Percentiles rank a stretch among this genome's conserved stretches.
These are phyloP conservation scores for Drechslera avenae DNA, from an alignment of 2,329 filamentous ascomycete genomes.

Conservation along the genomic window DNA sequence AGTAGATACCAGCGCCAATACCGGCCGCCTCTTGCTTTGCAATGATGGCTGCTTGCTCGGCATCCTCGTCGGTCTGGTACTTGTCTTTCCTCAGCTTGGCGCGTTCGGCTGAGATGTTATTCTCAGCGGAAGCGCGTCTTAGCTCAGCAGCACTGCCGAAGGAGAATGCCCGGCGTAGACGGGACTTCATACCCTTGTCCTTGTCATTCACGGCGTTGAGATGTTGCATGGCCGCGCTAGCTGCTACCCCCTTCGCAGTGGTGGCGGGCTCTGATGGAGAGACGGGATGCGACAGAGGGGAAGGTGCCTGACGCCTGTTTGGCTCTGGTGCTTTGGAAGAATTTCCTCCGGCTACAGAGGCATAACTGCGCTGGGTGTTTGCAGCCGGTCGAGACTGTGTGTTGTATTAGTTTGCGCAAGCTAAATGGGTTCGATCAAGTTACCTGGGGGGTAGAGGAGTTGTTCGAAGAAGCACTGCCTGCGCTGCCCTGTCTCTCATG, in stretches of 20 bases:
- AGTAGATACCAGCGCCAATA: slow-evolving; percentile 92
- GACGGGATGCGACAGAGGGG: slow-evolving; percentile 55
- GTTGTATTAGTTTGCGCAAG: neutral
- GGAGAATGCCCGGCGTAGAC: slow-evolving; percentile 88
- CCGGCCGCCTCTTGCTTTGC: slow-evolving; percentile 90
- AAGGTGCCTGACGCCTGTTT: slow-evolving; percentile 52
- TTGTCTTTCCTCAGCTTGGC: slow-evolving; percentile 60
- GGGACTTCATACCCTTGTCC: slow-evolving; percentile 83
- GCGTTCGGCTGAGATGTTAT: slow-evolving; percentile 57
- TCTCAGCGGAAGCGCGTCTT: slow-evolving; percentile 72
- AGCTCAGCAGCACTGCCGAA: slow-evolving; percentile 96
- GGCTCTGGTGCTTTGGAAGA: slow-evolving; percentile 46
- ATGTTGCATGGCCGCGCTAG: slow-evolving; percentile 79
- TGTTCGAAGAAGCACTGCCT: slow-evolving; percentile 44
- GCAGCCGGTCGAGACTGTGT: slow-evolving; percentile 34
- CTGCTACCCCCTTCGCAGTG: slow-evolving; percentile 25
- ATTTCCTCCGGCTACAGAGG: slow-evolving; percentile 21
- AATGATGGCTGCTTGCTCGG: slow-evolving; percentile 89
- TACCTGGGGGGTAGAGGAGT: slow-evolving; percentile 44
- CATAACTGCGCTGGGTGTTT: slow-evolving; percentile 22
- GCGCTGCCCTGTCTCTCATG: slow-evolving; percentile 48
- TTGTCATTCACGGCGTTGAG: slow-evolving; percentile 86
- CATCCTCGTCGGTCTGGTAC: slow-evolving; percentile 70
- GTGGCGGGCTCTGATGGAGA: slow-evolving; percentile 42
- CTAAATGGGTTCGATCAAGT: slow-evolving; percentile 12